A percentile compares a stretch with the other conserved stretches of the same genome.
Conservation (phyloP, 2,329 filamentous ascomycete species). For the Neocatenulostroma microsporum region DNA sequence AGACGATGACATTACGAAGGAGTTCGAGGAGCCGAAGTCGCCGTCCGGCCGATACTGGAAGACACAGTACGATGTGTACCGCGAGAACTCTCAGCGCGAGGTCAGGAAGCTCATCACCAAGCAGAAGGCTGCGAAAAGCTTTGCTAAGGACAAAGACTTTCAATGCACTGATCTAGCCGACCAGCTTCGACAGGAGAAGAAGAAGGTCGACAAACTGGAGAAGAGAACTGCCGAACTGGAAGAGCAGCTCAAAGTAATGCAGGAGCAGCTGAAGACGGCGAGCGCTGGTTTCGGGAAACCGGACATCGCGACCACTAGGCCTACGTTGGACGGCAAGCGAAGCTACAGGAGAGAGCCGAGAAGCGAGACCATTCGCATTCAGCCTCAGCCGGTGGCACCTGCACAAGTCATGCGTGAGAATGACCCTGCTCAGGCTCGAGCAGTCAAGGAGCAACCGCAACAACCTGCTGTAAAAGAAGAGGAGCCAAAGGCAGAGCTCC, state of each 20-base stretch:
- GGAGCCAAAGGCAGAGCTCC: background rate
- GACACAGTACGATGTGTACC: constrained; percentile 65
- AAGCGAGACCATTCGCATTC: too few relatives aligned
- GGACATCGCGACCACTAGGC: constrained; percentile 7
- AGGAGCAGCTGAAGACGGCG: constrained; percentile 21
- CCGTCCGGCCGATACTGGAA: constrained; percentile 76
- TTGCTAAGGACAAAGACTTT: constrained; percentile 67
- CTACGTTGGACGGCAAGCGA: too few relatives aligned
- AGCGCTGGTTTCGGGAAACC: constrained; percentile 8
- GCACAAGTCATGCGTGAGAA: too few relatives aligned
- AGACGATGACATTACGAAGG: constrained; percentile 57
- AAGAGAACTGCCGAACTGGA: constrained; percentile 54
- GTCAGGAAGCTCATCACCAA: constrained; percentile 72
- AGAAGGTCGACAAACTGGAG: constrained; percentile 58
- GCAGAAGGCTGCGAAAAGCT: constrained; percentile 71
- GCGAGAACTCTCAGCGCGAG: constrained; percentile 62
- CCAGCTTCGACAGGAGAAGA: constrained; percentile 60
- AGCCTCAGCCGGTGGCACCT: too few relatives aligned
- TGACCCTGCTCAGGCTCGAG: too few relatives aligned
- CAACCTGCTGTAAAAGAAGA: background rate
- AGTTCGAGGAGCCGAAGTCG: constrained; percentile 65
- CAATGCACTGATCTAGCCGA: constrained; percentile 60
- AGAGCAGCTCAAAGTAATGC: constrained; percentile 45
- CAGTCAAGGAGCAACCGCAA: too few relatives aligned
- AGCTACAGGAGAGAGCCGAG: too few relatives aligned